Conservation (phyloP, 495 filamentous ascomycete species). For the Amphirosellinia nigrospora region DNA sequence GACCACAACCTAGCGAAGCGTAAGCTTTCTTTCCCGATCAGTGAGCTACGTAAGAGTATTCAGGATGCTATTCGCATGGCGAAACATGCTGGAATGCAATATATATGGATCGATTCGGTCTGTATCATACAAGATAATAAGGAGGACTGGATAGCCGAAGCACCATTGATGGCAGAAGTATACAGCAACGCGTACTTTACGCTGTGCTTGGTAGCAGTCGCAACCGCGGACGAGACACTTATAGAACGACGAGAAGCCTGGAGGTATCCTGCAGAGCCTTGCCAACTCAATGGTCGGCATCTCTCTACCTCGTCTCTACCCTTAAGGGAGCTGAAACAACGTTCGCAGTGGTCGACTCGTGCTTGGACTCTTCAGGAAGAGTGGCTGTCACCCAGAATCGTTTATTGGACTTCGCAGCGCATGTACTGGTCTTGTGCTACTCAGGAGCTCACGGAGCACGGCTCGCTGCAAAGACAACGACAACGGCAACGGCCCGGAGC, state of each 20-base stretch:
- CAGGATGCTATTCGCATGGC: conserved; percentile 2
- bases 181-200: not conserved
- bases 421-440: not conserved
- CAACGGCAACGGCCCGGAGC: no score
- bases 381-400: not conserved
- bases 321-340: not conserved
- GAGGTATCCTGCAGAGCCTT: not conserved
- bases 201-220: not conserved
- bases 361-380: not conserved
- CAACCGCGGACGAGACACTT: not conserved
- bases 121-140: conserved; percentile 2
- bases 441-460: not conserved
- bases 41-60: conserved; percentile 97
- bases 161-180: not conserved
- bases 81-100: not conserved
- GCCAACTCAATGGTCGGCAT: not conserved
- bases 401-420: not conserved
- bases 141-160: not conserved
- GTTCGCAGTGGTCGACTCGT: not conserved
- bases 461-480: not conserved
- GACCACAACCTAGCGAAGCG: conserved; percentile 72
- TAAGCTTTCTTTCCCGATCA: conserved; percentile 38
- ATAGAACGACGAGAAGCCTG: not conserved
- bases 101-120: not conserved
- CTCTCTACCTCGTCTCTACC: not conserved